A percentile compares a stretch with the other conserved stretches of the same genome.
Conservation (phyloP, 345 rosid genomes). For the Lepidium africanum region DNA sequence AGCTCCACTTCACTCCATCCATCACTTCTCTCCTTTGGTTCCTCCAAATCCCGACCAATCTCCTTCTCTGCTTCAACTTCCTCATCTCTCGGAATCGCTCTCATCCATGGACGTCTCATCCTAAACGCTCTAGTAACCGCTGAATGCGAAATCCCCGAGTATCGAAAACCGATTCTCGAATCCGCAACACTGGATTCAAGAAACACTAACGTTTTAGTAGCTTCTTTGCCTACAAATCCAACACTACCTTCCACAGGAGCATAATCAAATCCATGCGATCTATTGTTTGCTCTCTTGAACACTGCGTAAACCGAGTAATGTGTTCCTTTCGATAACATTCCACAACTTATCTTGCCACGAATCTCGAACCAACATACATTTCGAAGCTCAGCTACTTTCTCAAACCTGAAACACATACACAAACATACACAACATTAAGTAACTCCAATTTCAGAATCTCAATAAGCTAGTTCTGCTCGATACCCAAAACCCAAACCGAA, state of each 20-base stretch:
- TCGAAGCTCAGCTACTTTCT: slow-evolving; percentile 49
- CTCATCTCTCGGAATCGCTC: neutral
- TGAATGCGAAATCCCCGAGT: neutral
- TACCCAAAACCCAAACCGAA: too few species aligned
- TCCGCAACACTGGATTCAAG: neutral
- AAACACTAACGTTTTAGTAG: slow-evolving; percentile 3
- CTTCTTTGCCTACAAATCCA: slow-evolving; percentile 31
- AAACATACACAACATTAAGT: neutral
- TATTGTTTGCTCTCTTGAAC: slow-evolving; percentile 18
- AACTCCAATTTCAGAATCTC: neutral
- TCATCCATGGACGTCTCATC: slow-evolving; percentile 18
- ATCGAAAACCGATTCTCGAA: neutral
- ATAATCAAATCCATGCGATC: slow-evolving; percentile 32
- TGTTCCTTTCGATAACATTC: slow-evolving; percentile 35
- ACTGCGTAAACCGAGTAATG: slow-evolving; percentile 35
- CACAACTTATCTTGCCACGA: slow-evolving; percentile 29
- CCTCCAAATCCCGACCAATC: slow-evolving; percentile 5
- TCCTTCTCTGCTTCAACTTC: slow-evolving; percentile 7
- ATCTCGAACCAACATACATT: slow-evolving; percentile 55
- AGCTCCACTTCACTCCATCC: slow-evolving; percentile 65
- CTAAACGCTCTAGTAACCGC: slow-evolving; percentile 20
- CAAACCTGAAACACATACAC: slow-evolving; percentile 27
- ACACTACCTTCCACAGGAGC: slow-evolving; percentile 34
- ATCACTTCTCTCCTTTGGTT: slow-evolving; percentile 44
- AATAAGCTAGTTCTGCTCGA: too few species aligned